phyloP scores from a whole-genome alignment of 108 stramenopile genomes.

The Stephanodiscus minutulus region DNA sequence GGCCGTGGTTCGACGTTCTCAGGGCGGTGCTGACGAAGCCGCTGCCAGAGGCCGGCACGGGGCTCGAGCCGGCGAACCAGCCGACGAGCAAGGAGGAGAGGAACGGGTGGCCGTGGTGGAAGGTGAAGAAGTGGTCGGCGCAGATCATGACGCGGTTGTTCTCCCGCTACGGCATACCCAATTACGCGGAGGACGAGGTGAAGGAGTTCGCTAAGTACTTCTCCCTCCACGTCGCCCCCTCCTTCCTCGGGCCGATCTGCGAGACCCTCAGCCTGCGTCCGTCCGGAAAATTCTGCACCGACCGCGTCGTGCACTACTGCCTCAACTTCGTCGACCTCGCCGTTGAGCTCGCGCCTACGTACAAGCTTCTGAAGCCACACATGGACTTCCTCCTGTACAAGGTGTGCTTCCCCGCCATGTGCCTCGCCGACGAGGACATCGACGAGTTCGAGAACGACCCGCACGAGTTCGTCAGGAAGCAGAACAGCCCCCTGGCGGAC shows the following conservation, averaged over 20 bases:
- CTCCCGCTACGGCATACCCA: constrained; percentile 94
- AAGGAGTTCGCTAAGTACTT: constrained; percentile 92
- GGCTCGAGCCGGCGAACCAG: constrained; percentile 66
- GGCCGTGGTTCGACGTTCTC: constrained; percentile 90
- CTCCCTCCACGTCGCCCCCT: constrained; percentile 83
- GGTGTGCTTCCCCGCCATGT: constrained; percentile 94
- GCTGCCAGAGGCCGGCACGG: constrained; percentile 77
- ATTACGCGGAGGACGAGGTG: constrained; percentile 85
- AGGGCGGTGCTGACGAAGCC: constrained; percentile 68
- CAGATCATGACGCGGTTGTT: constrained; percentile 94
- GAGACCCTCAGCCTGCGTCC: constrained; percentile 90
- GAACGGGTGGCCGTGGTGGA: constrained; percentile 97
- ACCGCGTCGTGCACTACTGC: constrained; percentile 93
- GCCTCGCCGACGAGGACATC: constrained; percentile 85
- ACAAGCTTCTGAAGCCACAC: constrained; percentile 97
- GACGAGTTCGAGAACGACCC: constrained; percentile 95
- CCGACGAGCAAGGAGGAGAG: constrained; percentile 86
- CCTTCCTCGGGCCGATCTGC: constrained; percentile 85
- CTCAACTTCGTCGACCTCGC: constrained; percentile 90
- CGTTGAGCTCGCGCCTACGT: constrained; percentile 91
- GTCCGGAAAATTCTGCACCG: constrained; percentile 91
- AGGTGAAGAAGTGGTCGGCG: constrained; percentile 97
- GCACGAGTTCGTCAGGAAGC: constrained; percentile 94
- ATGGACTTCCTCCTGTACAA: constrained; percentile 96
- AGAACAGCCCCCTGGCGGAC: constrained; percentile 93